These are phyloP conservation scores for Taphrina wiesneri DNA, from an alignment of 1,139 yeast genomes.

Conservation along the genomic window DNA sequence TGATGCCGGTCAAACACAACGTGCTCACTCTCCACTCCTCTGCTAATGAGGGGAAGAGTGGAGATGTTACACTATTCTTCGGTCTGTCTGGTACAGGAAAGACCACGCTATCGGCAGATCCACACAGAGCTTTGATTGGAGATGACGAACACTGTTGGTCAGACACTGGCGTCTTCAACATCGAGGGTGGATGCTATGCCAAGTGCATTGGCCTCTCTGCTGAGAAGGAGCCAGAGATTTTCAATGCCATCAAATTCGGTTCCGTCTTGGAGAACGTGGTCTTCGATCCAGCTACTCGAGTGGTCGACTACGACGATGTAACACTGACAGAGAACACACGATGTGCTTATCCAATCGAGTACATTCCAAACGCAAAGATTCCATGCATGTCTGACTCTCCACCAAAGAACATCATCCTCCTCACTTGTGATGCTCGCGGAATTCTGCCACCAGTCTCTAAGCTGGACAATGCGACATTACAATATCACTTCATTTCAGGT, in stretches of 20 bases:
- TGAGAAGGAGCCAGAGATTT: constrained; percentile 97
- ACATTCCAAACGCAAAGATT: constrained; percentile 91
- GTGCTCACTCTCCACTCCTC: constrained; percentile 94
- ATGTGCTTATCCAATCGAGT: constrained; percentile 98
- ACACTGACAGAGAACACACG: constrained; percentile 93
- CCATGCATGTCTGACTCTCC: constrained; percentile 90
- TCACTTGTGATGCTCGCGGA: constrained; percentile 98
- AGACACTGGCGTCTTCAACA: constrained; percentile 96
- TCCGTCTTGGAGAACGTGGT: constrained; percentile 91
- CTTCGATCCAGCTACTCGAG: constrained; percentile 75
- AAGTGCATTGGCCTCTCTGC: constrained; percentile 87
- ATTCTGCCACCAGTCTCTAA: constrained; percentile 96
- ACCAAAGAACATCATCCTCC: constrained; percentile 86
- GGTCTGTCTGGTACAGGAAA: constrained; percentile 98
- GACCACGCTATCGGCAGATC: constrained; percentile 96
- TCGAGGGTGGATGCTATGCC: constrained; percentile 99
- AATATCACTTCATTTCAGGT: constrained; percentile 98
- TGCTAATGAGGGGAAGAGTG: constrained; percentile 78
- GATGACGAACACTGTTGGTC: constrained; percentile 99
- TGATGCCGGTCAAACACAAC: constrained; percentile 92
- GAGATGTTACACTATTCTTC: constrained; percentile 89
- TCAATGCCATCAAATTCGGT: constrained; percentile 91
- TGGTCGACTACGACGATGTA: constrained; percentile 80
- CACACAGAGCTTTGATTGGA: constrained; percentile 89
- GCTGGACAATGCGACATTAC: constrained; percentile 90